Percentiles rank a stretch among this genome's conserved stretches.
Conservation (phyloP, 768 basidiomycete genomes). For the Serendipita sp. region DNA sequence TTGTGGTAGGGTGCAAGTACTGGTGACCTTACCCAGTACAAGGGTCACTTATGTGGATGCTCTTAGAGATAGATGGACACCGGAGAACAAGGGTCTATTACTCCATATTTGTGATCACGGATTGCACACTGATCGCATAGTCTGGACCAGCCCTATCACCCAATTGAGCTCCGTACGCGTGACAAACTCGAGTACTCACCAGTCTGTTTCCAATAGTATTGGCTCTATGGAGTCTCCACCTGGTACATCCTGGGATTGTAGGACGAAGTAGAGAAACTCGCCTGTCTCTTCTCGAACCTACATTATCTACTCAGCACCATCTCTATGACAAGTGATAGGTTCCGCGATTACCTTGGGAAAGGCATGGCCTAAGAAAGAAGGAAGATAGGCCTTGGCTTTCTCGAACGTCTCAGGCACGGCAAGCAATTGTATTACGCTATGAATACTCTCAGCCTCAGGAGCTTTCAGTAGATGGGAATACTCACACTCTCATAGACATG, state of each 20-base stretch:
- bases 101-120: too few species aligned
- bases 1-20: too few species aligned
- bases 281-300: conserved; percentile 71
- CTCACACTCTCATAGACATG: conserved; percentile 73
- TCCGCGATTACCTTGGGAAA: conserved; percentile 51
- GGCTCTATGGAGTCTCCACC: conserved; percentile 56
- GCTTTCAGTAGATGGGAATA: conserved; percentile 9
- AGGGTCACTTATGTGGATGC: too few species aligned
- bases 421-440: conserved; percentile 53
- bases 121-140: not conserved
- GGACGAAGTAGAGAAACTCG: conserved; percentile 63
- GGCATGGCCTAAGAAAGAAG: conserved; percentile 54
- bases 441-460: conserved; percentile 9
- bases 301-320: not conserved
- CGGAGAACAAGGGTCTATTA: too few species aligned
- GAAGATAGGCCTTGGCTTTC: conserved; percentile 29
- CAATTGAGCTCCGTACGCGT: not conserved
- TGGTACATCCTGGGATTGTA: conserved; percentile 53
- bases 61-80: too few species aligned
- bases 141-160: not conserved
- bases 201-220: conserved; percentile 64
- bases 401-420: conserved; percentile 32
- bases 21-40: too few species aligned
- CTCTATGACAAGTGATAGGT: not conserved
- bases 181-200: conserved; percentile 29